Percentiles rank a stretch among this genome's conserved stretches.
These are phyloP conservation scores for Polysphondylium violaceum DNA, from an alignment of 78 protist genomes.

Conservation along the genomic window DNA sequence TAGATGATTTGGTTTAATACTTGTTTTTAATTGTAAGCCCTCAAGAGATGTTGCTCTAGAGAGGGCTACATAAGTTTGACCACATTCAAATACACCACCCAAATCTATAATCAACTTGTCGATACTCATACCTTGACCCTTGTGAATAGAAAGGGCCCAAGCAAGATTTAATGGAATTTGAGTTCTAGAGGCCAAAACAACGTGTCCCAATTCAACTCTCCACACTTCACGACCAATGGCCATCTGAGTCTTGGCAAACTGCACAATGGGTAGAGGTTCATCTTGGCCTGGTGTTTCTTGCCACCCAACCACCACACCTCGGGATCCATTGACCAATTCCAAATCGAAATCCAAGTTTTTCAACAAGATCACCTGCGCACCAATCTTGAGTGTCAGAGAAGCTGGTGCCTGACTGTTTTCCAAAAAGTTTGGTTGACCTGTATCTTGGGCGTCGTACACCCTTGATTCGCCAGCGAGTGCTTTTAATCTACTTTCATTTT, in stretches of 20 bases:
- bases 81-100: slow-evolving; percentile 75
- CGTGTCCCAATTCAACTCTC: slow-evolving; percentile 17
- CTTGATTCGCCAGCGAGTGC: neutral
- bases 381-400: slow-evolving; percentile 20
- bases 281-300: neutral
- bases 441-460: slow-evolving; percentile 14
- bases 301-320: slow-evolving; percentile 42
- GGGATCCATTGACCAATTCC: slow-evolving; percentile 35
- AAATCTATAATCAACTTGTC: slow-evolving; percentile 62
- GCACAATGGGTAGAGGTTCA: slow-evolving; percentile 15
- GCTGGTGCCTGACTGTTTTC: slow-evolving; percentile 31
- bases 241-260: neutral
- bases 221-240: slow-evolving; percentile 16
- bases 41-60: slow-evolving; percentile 74
- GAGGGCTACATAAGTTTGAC: slow-evolving; percentile 95
- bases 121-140: slow-evolving; percentile 92
- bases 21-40: slow-evolving; percentile 61
- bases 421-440: neutral
- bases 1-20: neutral
- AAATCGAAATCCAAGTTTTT: slow-evolving; percentile 33
- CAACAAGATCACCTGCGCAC: slow-evolving; percentile 29
- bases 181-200: slow-evolving; percentile 25
- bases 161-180: slow-evolving; percentile 92
- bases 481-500: slow-evolving; percentile 21
- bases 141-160: slow-evolving; percentile 94